Percentiles rank a stretch among this genome's conserved stretches.
phyloP scores from a whole-genome alignment of 805 yeast genomes.

The Ogataea populi-albae region DNA sequence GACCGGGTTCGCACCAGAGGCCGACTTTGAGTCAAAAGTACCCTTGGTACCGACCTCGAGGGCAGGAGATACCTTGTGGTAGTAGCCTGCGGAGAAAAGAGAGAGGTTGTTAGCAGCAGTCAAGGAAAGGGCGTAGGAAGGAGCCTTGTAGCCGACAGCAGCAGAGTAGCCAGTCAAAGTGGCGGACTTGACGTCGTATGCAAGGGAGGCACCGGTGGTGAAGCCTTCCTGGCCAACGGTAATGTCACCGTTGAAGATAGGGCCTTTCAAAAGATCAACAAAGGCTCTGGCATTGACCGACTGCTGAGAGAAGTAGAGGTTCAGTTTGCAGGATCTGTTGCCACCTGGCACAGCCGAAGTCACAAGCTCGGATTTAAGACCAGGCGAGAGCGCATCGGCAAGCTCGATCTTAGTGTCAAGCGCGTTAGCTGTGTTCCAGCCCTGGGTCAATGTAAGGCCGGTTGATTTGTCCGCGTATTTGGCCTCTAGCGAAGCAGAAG shows the following conservation, averaged over 20 bases:
- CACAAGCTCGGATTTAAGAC: slow-evolving; percentile 88
- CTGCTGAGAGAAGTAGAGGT: slow-evolving; percentile 88
- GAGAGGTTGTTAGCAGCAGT: slow-evolving; percentile 83
- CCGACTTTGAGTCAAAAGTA: slow-evolving; percentile 79
- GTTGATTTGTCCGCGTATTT: slow-evolving; percentile 89
- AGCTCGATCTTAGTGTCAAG: slow-evolving; percentile 92
- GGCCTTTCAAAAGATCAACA: slow-evolving; percentile 93
- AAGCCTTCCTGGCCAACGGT: slow-evolving; percentile 94
- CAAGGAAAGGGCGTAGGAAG: slow-evolving; percentile 81
- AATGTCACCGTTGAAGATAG: slow-evolving; percentile 91
- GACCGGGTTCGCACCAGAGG: slow-evolving; percentile 74
- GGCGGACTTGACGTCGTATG: slow-evolving; percentile 92
- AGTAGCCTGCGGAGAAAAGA: slow-evolving; percentile 91
- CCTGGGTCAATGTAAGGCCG: slow-evolving; percentile 92
- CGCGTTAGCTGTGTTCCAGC: slow-evolving; percentile 94
- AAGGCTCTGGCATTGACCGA: slow-evolving; percentile 91
- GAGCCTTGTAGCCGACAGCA: slow-evolving; percentile 89
- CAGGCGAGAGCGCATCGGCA: slow-evolving; percentile 88
- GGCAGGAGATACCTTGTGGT: slow-evolving; percentile 87
- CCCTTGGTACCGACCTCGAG: slow-evolving; percentile 99
- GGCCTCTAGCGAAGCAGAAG: slow-evolving; percentile 87
- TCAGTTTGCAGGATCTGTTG: slow-evolving; percentile 82
- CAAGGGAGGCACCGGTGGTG: slow-evolving; percentile 95
- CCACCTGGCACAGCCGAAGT: slow-evolving; percentile 85
- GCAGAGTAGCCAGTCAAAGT: slow-evolving; percentile 91